phyloP scores from a whole-genome alignment of 495 filamentous ascomycete species.

The Penicillium odoratum region DNA sequence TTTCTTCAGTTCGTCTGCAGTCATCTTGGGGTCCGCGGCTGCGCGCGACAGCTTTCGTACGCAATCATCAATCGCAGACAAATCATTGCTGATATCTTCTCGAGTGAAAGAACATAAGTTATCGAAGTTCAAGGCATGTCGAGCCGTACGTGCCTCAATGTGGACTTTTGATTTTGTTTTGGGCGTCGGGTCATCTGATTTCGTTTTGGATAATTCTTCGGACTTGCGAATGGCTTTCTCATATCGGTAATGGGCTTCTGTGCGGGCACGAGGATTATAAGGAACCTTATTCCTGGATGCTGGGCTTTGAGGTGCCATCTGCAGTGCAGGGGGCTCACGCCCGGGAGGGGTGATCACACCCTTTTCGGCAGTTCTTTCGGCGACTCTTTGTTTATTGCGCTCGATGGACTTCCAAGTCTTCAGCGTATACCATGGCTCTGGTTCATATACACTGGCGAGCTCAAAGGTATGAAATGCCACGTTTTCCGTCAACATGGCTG shows the following conservation, averaged over 20 bases:
- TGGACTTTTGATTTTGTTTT: no score
- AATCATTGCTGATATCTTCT: conserved; percentile 27
- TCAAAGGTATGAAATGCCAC: conserved; percentile 50
- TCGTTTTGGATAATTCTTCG: not conserved
- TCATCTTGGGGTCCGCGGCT: conserved; percentile 30
- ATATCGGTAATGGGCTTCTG: conserved; percentile 1
- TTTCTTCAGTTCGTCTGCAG: conserved; percentile 32
- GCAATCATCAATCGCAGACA: conserved; percentile 28
- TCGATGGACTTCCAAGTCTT: conserved; percentile 34
- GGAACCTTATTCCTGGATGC: conserved; percentile 3
- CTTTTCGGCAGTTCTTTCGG: conserved; percentile 32
- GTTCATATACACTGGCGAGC: conserved; percentile 37
- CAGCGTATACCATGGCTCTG: conserved; percentile 13
- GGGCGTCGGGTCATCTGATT: no score
- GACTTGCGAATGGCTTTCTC: not conserved
- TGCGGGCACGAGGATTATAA: not conserved
- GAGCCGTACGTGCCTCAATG: not conserved
- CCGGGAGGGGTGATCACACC: conserved; percentile 37
- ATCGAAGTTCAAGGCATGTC: conserved; percentile 28
- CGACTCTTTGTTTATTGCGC: conserved; percentile 37
- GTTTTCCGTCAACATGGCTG: conserved; percentile 55
- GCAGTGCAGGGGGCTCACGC: conserved; percentile 30
- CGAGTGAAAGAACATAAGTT: conserved; percentile 27
- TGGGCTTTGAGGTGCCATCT: conserved; percentile 24
- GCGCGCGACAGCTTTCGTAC: conserved; percentile 30